These are phyloP conservation scores for Exophiala sp. DNA, from an alignment of 2,329 filamentous ascomycete genomes.

Conservation along the genomic window DNA sequence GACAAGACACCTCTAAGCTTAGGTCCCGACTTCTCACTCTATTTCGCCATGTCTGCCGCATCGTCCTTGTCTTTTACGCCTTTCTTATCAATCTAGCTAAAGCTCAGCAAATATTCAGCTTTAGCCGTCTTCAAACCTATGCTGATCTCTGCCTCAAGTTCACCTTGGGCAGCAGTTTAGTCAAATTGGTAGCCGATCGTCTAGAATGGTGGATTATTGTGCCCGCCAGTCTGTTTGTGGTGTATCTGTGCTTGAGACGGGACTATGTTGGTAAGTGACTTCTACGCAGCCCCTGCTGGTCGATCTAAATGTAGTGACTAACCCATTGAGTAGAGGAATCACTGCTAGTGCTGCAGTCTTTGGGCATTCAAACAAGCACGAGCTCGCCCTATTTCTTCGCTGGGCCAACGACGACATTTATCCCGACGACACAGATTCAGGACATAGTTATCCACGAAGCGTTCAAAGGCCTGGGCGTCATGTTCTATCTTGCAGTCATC, in stretches of 20 bases:
- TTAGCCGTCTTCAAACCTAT: conserved; percentile 31
- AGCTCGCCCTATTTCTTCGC: conserved; percentile 66
- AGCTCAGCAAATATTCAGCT: conserved; percentile 32
- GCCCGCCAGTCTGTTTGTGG: conserved; percentile 36
- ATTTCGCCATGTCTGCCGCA: conserved; percentile 44
- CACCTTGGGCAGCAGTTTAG: conserved; percentile 30
- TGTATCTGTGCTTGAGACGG: conserved; percentile 46
- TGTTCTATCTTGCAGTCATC: conserved; percentile 84
- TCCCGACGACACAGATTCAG: conserved; percentile 86
- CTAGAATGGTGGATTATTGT: conserved; percentile 43
- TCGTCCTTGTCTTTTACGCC: conserved; percentile 42
- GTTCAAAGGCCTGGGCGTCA: conserved; percentile 85
- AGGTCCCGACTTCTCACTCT: conserved; percentile 42
- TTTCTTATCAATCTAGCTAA: conserved; percentile 37
- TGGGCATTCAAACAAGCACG: conserved; percentile 85
- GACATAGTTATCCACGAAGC: conserved; percentile 95
- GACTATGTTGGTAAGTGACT: conserved; percentile 49
- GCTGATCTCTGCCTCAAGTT: conserved; percentile 32
- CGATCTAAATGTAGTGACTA: conserved; percentile 43
- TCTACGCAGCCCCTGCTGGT: conserved; percentile 22
- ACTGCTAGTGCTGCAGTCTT: conserved; percentile 78
- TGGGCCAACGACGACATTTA: conserved; percentile 65
- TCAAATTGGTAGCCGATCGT: conserved; percentile 33
- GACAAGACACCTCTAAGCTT: conserved; percentile 47
- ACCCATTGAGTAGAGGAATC: conserved; percentile 67